Conservation (phyloP, 352 stramenopile species). For the Blastocystis hominis region DNA sequence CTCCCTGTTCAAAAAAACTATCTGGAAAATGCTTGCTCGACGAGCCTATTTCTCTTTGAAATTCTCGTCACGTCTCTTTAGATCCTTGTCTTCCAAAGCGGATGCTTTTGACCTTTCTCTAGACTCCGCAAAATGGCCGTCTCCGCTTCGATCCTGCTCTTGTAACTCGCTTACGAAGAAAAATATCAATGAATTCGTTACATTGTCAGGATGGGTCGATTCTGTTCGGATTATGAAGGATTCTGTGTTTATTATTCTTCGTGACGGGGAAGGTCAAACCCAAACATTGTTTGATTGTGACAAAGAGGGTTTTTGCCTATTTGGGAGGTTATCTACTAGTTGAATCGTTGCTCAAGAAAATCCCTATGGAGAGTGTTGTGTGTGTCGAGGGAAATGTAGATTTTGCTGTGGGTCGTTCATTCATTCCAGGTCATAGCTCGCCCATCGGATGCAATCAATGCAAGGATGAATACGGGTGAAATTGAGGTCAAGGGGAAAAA, state of each 20-base stretch:
- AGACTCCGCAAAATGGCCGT: neutral
- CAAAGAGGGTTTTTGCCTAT: neutral
- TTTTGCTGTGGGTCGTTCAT: neutral
- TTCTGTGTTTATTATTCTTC: constrained; percentile 8
- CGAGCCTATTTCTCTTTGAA: no score
- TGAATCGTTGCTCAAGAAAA: neutral
- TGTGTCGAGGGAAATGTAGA: neutral
- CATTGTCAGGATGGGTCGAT: neutral
- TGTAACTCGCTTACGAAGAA: neutral
- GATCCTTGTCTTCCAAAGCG: neutral
- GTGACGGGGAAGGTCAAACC: neutral
- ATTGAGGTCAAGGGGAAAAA: constrained; percentile 28
- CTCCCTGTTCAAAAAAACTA: no score
- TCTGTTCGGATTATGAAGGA: constrained; percentile 30
- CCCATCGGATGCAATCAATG: constrained; percentile 16
- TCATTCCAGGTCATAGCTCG: neutral
- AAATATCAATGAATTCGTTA: neutral
- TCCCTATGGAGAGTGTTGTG: constrained; percentile 19
- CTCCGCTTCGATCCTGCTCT: neutral
- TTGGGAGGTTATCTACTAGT: neutral
- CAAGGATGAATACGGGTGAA: neutral
- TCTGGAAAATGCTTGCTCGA: no score
- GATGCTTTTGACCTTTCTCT: neutral
- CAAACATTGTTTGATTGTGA: neutral
- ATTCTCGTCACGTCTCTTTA: neutral